A percentile compares a stretch with the other conserved stretches of the same genome.
These are phyloP conservation scores for Ormosia emarginata DNA, from an alignment of 306 rosid genomes.

Conservation along the genomic window DNA sequence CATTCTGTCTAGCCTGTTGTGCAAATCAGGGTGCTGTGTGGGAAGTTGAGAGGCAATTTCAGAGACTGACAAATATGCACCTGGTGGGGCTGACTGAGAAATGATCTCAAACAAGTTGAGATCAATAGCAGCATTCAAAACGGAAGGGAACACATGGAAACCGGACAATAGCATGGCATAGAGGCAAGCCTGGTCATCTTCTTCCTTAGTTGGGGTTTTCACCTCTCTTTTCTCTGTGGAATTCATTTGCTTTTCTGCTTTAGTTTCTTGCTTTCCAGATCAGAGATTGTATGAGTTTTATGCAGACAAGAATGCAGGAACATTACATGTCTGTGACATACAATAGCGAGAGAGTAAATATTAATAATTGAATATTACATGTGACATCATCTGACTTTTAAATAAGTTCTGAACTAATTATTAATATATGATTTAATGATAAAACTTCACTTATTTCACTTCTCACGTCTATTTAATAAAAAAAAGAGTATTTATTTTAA, in stretches of 20 bases:
- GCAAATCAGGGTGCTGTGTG: not conserved
- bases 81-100: not conserved
- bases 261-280: too few species aligned
- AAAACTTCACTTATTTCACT: too few species aligned
- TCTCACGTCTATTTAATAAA: too few species aligned
- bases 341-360: too few species aligned
- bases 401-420: too few species aligned
- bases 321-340: too few species aligned
- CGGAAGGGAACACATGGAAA: not conserved
- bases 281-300: too few species aligned
- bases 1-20: conserved; percentile 7
- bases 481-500: too few species aligned
- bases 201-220: conserved; percentile 3
- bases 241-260: not conserved
- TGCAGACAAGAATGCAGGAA: too few species aligned
- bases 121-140: conserved; percentile 19
- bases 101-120: conserved; percentile 20
- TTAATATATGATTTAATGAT: too few species aligned
- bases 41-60: conserved; percentile 19
- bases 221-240: not conserved
- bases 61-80: not conserved
- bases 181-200: conserved; percentile 24
- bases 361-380: too few species aligned
- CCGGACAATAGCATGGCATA: conserved; percentile 10
- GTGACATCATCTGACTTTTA: too few species aligned